Base-by-base conservation (phyloP, 2,329 filamentous ascomycete genomes). In the Trichoderma polysporum region DNA sequence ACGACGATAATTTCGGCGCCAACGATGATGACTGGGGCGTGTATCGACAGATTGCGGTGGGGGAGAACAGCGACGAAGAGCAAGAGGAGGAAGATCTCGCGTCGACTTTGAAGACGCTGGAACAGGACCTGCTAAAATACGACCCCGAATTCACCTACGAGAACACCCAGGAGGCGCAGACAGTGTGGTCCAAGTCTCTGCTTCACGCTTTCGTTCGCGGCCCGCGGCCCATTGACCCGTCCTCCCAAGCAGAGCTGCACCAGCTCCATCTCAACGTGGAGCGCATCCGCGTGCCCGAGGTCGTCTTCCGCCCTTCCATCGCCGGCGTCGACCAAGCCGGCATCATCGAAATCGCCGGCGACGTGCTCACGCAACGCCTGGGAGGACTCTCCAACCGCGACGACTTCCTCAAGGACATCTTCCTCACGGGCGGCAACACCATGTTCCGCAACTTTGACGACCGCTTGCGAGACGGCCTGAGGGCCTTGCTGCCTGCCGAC, bases 21-120 rank as follows among this genome's bases (percentile, higher is more conserved):
- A 94, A 99, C 77, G 95, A 99, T 75, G 94, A 96, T 66, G 95
- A 99, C 78, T 99, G 95, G 95, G 93, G 93, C 67, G 93, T 99
- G 15, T 99, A 99, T 79, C 90, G 95, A 62, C 92, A 92, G 47
- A 96, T 98, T 66, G 92, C 93, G 2, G 93, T 91, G 0, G 93
- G 93, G 59, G 90, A 91, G 8, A 85, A 85, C 71, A 92, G 91
- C 74, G 92, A 95, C 69, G 94, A 97, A 71, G 91, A 94, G 73
- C 93, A 97, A 59, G 94, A 97, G 76, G 94, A 98, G 76, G 92
- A 94, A 77, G 94, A 98, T 74, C 85, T 97, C 0, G 86, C 87
- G 66, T 87, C 85, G 5, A 86, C 85, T 66, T 86, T 99, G 53
- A 91, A 91, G 75, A 83, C 82, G 1, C 86, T 97, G 13, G 95